Conservation (phyloP, 257 asterid genomes). For the Solanum lycopersicoides region DNA sequence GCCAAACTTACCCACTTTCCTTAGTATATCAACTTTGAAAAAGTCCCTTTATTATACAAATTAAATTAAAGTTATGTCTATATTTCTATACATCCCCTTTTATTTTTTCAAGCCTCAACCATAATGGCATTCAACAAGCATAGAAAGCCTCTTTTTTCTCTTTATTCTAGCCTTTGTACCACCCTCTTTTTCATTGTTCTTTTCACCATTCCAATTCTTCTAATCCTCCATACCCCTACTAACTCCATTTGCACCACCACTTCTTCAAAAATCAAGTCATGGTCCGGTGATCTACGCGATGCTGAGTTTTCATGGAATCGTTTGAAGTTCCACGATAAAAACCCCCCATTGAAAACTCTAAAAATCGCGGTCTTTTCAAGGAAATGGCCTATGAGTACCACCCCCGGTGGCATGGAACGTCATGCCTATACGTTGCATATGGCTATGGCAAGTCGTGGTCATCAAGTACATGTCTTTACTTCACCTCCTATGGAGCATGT, state of each 20-base stretch:
- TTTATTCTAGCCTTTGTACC: conserved; percentile 53
- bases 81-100: not conserved
- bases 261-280: conserved; percentile 22
- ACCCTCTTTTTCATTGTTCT: conserved; percentile 70
- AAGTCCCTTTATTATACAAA: not conserved
- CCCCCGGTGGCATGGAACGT: conserved; percentile 95
- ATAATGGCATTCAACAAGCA: conserved; percentile 44
- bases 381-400: conserved; percentile 72
- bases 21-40: conserved; percentile 19
- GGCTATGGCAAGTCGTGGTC: conserved; percentile 70
- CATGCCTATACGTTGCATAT: conserved; percentile 78
- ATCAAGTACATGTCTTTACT: conserved; percentile 62
- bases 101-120: not conserved
- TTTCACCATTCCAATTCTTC: conserved; percentile 73
- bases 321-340: conserved; percentile 15
- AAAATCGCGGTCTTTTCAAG: conserved; percentile 82
- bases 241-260: conserved; percentile 29
- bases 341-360: conserved; percentile 24
- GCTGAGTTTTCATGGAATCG: conserved; percentile 78
- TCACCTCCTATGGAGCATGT: conserved; percentile 29
- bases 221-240: conserved; percentile 67
- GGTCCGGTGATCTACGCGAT: conserved; percentile 67
- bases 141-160: conserved; percentile 33
- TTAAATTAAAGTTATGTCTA: not conserved
- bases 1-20: conserved; percentile 32